These are phyloP conservation scores for Calendula officinalis DNA, from an alignment of 129 eudicot species.

Conservation along the genomic window DNA sequence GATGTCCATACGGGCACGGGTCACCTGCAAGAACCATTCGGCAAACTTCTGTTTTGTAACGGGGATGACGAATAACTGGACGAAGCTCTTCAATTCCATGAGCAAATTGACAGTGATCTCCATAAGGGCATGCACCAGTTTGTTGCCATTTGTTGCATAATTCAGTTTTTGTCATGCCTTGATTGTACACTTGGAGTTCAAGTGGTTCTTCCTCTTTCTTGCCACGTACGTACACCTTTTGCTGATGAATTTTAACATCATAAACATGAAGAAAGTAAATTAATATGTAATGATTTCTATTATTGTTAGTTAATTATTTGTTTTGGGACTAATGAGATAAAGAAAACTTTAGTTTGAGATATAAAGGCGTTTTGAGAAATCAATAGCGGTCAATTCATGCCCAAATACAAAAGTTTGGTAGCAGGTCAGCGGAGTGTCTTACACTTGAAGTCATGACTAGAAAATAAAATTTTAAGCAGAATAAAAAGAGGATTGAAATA, in stretches of 20 bases:
- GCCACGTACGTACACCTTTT: constrained; percentile 68
- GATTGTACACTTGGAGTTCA: constrained; percentile 74
- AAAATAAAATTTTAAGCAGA: constrained; percentile 7
- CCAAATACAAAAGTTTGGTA: constrained; percentile 13
- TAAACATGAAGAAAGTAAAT: constrained; percentile 3
- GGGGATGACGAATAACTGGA: constrained; percentile 89
- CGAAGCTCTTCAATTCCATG: constrained; percentile 90
- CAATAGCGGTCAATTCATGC: constrained; percentile 25
- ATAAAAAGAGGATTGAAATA: constrained; percentile 4
- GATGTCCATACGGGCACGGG: constrained; percentile 89
- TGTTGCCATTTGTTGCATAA: constrained; percentile 98
- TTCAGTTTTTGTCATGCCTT: constrained; percentile 89
- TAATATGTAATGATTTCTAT: constrained; percentile 5
- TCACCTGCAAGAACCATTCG: constrained; percentile 80
- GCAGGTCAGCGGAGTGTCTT: constrained; percentile 24
- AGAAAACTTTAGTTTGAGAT: constrained; percentile 6
- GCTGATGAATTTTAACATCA: constrained; percentile 32
- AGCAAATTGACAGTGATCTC: constrained; percentile 85
- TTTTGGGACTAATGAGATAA: constrained; percentile 2
- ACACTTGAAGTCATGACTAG: constrained; percentile 11
- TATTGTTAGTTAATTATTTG: constrained; percentile 19
- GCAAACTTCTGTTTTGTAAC: constrained; percentile 97
- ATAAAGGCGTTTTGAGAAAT: constrained; percentile 17
- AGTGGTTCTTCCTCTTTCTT: constrained; percentile 56
- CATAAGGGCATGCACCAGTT: constrained; percentile 87